phyloP scores from a whole-genome alignment of 495 filamentous ascomycete species.

The Pyrenula massariospora region DNA sequence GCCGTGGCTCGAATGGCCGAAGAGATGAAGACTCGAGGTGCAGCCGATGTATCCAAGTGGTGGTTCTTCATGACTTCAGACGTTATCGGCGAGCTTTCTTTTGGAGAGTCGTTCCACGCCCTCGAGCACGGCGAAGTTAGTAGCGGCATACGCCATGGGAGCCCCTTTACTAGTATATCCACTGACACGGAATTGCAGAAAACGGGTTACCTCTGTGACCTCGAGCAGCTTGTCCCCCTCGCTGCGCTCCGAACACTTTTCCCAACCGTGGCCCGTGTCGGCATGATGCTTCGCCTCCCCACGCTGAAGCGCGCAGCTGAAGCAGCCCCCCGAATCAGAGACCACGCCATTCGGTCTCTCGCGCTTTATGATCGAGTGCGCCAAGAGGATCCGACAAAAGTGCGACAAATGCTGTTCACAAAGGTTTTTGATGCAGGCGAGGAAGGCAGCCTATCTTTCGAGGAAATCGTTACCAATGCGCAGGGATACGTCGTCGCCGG shows the following conservation, averaged over 20 bases:
- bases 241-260: too few relatives aligned
- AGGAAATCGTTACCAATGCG: constrained; percentile 30
- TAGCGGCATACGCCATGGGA: neutral
- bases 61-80: constrained; percentile 45
- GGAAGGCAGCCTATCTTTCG: constrained; percentile 20
- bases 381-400: constrained; percentile 19
- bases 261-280: too few relatives aligned
- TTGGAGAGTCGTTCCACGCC: constrained; percentile 46
- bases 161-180: constrained; percentile 7
- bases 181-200: too few relatives aligned
- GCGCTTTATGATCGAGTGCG: constrained; percentile 27
- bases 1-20: constrained; percentile 21
- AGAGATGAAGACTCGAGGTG: constrained; percentile 17
- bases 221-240: too few relatives aligned
- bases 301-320: constrained; percentile 1
- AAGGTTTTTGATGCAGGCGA: constrained; percentile 28
- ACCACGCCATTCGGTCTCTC: constrained; percentile 27
- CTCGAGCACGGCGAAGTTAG: constrained; percentile 35
- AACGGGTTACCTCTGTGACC: too few relatives aligned
- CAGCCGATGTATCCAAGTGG: constrained; percentile 42
- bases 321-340: constrained; percentile 9
- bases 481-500: constrained; percentile 37
- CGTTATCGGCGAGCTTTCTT: constrained; percentile 41
- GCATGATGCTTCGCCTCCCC: too few relatives aligned
- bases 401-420: constrained; percentile 33